phyloP scores from a whole-genome alignment of 1,284 basidiomycete genomes.

The Amylostereum areolatum region DNA sequence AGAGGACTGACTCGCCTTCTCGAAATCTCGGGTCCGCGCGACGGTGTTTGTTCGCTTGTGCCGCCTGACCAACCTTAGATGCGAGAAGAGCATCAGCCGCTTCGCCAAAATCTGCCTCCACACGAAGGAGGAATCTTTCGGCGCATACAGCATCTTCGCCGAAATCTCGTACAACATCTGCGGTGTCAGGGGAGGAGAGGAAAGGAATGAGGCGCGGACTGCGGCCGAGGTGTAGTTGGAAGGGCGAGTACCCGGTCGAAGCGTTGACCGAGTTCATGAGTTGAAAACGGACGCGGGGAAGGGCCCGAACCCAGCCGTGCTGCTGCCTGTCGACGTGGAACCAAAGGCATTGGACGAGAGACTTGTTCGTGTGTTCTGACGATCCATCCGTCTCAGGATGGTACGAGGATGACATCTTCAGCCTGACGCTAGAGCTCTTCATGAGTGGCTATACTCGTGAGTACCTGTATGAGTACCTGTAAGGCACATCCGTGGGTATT shows the following conservation, averaged over 20 bases:
- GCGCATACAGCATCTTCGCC: neutral
- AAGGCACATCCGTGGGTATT: no score
- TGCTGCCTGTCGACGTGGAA: conserved; percentile 22
- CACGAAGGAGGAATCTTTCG: no score
- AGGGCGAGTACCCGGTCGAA: conserved; percentile 24
- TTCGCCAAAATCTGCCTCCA: no score
- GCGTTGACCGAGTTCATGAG: conserved; percentile 25
- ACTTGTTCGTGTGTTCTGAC: conserved; percentile 13
- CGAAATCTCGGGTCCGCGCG: no score
- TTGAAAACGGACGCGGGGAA: conserved; percentile 26
- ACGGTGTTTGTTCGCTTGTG: conserved; percentile 8
- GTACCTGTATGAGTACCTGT: no score
- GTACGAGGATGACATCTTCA: conserved; percentile 13
- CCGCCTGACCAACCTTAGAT: no score
- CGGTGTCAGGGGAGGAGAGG: neutral
- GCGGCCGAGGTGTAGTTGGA: conserved; percentile 16
- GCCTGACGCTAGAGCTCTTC: no score
- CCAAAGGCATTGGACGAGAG: conserved; percentile 10
- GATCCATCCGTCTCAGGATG: conserved; percentile 16
- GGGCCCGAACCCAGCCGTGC: conserved; percentile 23
- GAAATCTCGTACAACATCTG: neutral
- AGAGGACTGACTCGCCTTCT: conserved; percentile 6
- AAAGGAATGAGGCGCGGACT: conserved; percentile 12
- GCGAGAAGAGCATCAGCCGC: no score
- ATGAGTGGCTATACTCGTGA: no score